Percentiles rank a stretch among this genome's conserved stretches.
Conservation (phyloP, 352 stramenopile species). For the Phytopythium delawarense region DNA sequence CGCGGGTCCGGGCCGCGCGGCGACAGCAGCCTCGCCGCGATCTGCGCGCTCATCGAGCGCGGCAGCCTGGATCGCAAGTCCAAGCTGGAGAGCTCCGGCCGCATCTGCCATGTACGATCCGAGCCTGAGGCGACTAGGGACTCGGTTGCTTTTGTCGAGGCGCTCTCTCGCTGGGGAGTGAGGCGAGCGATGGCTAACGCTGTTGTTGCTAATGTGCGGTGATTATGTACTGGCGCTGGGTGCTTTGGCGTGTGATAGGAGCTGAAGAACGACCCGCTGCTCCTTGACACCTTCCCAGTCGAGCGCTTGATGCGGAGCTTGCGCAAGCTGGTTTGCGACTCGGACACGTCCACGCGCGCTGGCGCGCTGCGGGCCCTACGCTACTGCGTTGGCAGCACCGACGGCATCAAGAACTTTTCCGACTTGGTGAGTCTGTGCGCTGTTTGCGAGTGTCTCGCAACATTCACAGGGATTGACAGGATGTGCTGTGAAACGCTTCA, state of each 20-base stretch:
- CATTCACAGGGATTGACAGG: not conserved
- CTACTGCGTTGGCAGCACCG: slow-evolving; percentile 80
- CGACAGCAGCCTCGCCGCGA: slow-evolving; percentile 62
- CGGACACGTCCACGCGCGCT: slow-evolving; percentile 73
- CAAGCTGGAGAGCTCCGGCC: slow-evolving; percentile 82
- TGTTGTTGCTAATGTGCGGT: not conserved
- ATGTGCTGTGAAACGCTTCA: not conserved
- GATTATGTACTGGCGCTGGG: not conserved
- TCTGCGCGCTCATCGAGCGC: slow-evolving; percentile 81
- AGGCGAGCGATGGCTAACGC: not conserved
- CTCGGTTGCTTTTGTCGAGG: not conserved
- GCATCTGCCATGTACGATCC: slow-evolving; percentile 67
- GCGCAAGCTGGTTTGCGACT: slow-evolving; percentile 69
- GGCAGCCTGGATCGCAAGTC: slow-evolving; percentile 83
- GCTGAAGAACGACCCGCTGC: slow-evolving; percentile 81
- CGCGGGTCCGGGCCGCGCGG: slow-evolving; percentile 31
- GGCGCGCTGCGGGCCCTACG: slow-evolving; percentile 75
- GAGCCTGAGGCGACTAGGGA: not conserved
- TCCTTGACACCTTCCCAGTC: slow-evolving; percentile 79
- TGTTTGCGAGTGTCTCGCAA: not conserved
- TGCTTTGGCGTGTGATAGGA: slow-evolving; percentile 28
- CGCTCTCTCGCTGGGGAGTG: not conserved
- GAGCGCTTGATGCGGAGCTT: slow-evolving; percentile 79
- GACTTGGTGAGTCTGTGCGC: slow-evolving; percentile 33
- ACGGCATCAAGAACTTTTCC: slow-evolving; percentile 59